A percentile compares a stretch with the other conserved stretches of the same genome.
phyloP scores from a whole-genome alignment of 2,329 filamentous ascomycete genomes.

The Thielaviopsis punctulata region DNA sequence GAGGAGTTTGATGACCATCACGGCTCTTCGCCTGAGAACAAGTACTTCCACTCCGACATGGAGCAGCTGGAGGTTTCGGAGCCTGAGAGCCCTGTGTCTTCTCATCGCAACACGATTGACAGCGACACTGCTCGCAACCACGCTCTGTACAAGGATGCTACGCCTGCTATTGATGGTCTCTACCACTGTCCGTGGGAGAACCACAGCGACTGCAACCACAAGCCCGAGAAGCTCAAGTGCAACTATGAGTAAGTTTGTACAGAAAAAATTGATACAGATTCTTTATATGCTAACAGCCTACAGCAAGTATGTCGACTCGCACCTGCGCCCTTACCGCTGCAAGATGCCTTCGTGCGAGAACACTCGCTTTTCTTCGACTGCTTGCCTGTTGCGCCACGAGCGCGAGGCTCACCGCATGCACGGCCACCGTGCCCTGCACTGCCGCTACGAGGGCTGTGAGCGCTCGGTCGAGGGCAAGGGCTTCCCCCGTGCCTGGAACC shows the following conservation, averaged over 20 bases:
- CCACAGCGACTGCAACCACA: slow-evolving; percentile 60
- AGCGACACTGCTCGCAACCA: slow-evolving; percentile 47
- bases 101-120: slow-evolving; percentile 31
- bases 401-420: slow-evolving; percentile 92
- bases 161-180: slow-evolving; percentile 53
- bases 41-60: slow-evolving; percentile 25
- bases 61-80: slow-evolving; percentile 13
- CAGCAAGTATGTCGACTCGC: slow-evolving; percentile 94
- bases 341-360: slow-evolving; percentile 70
- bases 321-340: slow-evolving; percentile 92
- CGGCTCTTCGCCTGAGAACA: slow-evolving; percentile 26
- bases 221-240: slow-evolving; percentile 92
- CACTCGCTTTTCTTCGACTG: slow-evolving; percentile 83
- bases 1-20: slow-evolving; percentile 8
- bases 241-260: slow-evolving; percentile 73
- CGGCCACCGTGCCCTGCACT: slow-evolving; percentile 83
- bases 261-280: too few species aligned
- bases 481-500: slow-evolving; percentile 89
- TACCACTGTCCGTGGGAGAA: slow-evolving; percentile 87
- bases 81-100: slow-evolving; percentile 22
- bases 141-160: slow-evolving; percentile 51
- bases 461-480: slow-evolving; percentile 67
- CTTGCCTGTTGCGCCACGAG: slow-evolving; percentile 85
- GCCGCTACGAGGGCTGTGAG: slow-evolving; percentile 75
- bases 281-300: neutral